These are phyloP conservation scores for Exophiala lecanii-corni DNA, from an alignment of 2,329 filamentous ascomycete species.

Conservation along the genomic window DNA sequence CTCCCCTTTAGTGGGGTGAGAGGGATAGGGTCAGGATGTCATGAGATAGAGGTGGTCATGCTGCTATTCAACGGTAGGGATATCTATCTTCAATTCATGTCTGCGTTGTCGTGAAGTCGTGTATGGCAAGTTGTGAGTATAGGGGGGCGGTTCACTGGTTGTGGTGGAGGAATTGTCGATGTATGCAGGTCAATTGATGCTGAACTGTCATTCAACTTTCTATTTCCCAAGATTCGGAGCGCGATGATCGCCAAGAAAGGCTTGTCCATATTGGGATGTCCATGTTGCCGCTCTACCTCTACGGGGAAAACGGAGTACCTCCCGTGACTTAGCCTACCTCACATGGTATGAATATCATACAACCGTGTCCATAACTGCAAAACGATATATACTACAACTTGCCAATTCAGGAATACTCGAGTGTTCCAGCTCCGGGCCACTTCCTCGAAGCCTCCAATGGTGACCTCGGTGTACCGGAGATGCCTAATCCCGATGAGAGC, in stretches of 20 bases:
- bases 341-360: no score
- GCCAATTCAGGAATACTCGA: no score
- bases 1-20: conserved; percentile 20
- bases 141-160: no score
- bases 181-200: no score
- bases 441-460: background rate
- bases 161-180: no score
- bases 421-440: background rate
- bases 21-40: conserved; percentile 17
- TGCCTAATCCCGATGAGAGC: background rate
- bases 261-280: background rate
- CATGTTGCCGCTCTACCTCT: background rate
- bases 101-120: no score
- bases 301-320: no score
- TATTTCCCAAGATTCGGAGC: background rate
- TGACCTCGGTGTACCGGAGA: background rate
- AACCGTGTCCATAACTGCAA: no score
- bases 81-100: no score
- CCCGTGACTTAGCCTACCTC: no score
- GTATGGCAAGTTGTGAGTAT: no score
- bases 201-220: background rate
- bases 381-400: no score
- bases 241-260: background rate
- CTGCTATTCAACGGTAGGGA: background rate
- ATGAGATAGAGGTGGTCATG: conserved; percentile 20